Evolutionary conservation across 805 yeast genomes (phyloP).

Genomic region (Kazachstania martiniae): DNA sequence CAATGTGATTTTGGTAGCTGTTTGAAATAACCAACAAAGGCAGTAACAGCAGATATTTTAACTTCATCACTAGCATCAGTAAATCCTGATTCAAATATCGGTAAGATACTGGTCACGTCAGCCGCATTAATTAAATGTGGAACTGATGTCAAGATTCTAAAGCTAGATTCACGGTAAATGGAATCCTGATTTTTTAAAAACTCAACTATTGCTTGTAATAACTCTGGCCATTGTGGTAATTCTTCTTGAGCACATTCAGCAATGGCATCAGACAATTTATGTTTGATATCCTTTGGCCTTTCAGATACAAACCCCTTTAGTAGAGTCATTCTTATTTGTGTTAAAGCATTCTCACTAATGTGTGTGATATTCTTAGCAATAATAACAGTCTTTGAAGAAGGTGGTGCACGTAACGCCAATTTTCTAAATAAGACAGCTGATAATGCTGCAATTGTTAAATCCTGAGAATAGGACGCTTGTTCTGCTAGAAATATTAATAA

Average conservation of each 20-base stretch:
- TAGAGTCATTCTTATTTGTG: conserved; percentile 53
- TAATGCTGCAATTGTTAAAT: conserved; percentile 52
- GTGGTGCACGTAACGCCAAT: conserved; percentile 71
- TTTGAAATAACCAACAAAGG: conserved; percentile 84
- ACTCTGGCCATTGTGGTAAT: conserved; percentile 61
- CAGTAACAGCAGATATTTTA: conserved; percentile 82
- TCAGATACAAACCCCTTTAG: conserved; percentile 63
- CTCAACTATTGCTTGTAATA: conserved; percentile 61
- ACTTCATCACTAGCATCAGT: conserved; percentile 73
- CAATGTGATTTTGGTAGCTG: conserved; percentile 70
- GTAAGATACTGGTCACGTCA: conserved; percentile 44
- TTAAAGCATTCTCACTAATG: conserved; percentile 45
- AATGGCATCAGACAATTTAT: conserved; percentile 86
- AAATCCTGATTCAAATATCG: conserved; percentile 72
- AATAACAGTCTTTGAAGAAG: conserved; percentile 41
- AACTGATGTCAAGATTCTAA: conserved; percentile 74
- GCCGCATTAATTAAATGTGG: conserved; percentile 65
- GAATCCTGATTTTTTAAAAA: conserved; percentile 48
- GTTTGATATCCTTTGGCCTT: conserved; percentile 71
- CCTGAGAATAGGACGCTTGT: conserved; percentile 56
- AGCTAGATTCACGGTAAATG: conserved; percentile 72
- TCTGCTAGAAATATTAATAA: conserved; percentile 71
- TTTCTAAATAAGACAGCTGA: conserved; percentile 86
- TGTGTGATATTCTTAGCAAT: conserved; percentile 72
- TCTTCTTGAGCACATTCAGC: conserved; percentile 81